These are phyloP conservation scores for Catunica adiposa DNA, from an alignment of 2,329 filamentous ascomycete species.

Conservation along the genomic window DNA sequence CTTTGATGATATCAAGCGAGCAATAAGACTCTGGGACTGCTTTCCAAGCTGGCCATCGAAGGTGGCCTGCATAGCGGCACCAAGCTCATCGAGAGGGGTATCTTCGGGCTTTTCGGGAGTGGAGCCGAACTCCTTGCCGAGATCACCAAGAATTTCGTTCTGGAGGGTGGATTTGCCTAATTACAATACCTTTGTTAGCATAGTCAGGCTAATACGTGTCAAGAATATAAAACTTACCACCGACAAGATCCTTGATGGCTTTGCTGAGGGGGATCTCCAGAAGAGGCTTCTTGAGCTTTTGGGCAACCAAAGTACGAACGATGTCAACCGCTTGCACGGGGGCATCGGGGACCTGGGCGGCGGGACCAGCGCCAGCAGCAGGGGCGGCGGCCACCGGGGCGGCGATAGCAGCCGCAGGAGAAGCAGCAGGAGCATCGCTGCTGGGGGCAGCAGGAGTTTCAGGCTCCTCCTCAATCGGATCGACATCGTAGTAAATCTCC, in stretches of 20 bases:
- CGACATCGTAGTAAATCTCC: conserved; percentile 98
- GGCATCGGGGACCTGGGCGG: conserved; percentile 68
- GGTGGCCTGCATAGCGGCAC: conserved; percentile 91
- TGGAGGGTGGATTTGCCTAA: conserved; percentile 93
- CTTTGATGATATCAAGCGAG: conserved; percentile 90
- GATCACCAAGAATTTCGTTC: conserved; percentile 93
- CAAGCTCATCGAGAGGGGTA: conserved; percentile 85
- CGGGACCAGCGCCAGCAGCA: conserved; percentile 64
- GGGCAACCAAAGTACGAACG: conserved; percentile 73
- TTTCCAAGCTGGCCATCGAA: conserved; percentile 98
- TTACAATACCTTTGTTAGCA: background rate
- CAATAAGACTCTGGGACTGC: conserved; percentile 83
- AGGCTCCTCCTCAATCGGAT: conserved; percentile 82
- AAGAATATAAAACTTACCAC: conserved; percentile 50
- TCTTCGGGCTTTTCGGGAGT: conserved; percentile 98
- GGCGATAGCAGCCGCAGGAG: conserved; percentile 38
- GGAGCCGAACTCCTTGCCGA: conserved; percentile 96
- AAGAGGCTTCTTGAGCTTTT: conserved; percentile 92
- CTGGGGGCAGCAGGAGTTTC: conserved; percentile 39
- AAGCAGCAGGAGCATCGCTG: conserved; percentile 34
- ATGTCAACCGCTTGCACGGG: conserved; percentile 84
- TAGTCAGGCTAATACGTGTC: background rate
- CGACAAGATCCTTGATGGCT: conserved; percentile 95
- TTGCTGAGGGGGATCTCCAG: conserved; percentile 82
- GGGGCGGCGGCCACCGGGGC: conserved; percentile 39